A percentile compares a stretch with the other conserved stretches of the same genome.
phyloP scores from a whole-genome alignment of 2,329 filamentous ascomycete species.

The Ascocoryne sarcoides region DNA sequence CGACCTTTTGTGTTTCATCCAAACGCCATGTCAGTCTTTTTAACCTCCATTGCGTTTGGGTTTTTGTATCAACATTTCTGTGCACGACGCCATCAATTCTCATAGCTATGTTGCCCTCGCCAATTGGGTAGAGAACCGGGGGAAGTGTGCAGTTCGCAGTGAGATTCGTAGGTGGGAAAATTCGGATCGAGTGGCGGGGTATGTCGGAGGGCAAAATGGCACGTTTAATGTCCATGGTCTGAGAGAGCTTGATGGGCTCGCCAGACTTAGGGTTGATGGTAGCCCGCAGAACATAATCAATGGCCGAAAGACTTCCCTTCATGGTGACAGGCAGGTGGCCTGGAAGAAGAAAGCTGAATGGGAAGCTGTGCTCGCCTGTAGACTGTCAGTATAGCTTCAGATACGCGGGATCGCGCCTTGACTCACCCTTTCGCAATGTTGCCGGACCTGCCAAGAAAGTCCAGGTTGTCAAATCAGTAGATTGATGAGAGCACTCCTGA shows the following conservation, averaged over 20 bases:
- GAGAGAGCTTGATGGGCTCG: slow-evolving; percentile 54
- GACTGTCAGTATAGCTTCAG: slow-evolving; percentile 14
- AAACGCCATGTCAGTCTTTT: slow-evolving; percentile 90
- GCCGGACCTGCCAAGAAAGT: slow-evolving; percentile 56
- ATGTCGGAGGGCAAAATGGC: slow-evolving; percentile 64
- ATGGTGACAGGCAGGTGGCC: slow-evolving; percentile 81
- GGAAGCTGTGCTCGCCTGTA: slow-evolving; percentile 63
- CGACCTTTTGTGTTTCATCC: slow-evolving; percentile 73
- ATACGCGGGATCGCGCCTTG: not conserved
- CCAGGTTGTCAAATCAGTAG: slow-evolving; percentile 71
- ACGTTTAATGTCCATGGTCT: slow-evolving; percentile 67
- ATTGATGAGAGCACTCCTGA: slow-evolving; percentile 61
- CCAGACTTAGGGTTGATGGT: slow-evolving; percentile 53
- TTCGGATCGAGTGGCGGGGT: slow-evolving; percentile 82
- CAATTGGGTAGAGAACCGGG: slow-evolving; percentile 77
- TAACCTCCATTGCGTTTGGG: slow-evolving; percentile 73
- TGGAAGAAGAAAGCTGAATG: slow-evolving; percentile 79
- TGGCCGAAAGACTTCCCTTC: slow-evolving; percentile 60
- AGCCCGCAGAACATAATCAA: slow-evolving; percentile 73
- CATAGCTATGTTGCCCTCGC: slow-evolving; percentile 70
- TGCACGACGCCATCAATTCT: slow-evolving; percentile 79
- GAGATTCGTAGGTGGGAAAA: slow-evolving; percentile 94
- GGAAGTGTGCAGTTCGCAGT: slow-evolving; percentile 76
- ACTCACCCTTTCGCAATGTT: slow-evolving; percentile 41
- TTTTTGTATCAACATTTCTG: slow-evolving; percentile 58